Evolutionary conservation across 2,329 filamentous ascomycete genomes (phyloP), one percentile per base, ranked within the genome.

Genomic region (Trichocomaceae sp.): DNA sequence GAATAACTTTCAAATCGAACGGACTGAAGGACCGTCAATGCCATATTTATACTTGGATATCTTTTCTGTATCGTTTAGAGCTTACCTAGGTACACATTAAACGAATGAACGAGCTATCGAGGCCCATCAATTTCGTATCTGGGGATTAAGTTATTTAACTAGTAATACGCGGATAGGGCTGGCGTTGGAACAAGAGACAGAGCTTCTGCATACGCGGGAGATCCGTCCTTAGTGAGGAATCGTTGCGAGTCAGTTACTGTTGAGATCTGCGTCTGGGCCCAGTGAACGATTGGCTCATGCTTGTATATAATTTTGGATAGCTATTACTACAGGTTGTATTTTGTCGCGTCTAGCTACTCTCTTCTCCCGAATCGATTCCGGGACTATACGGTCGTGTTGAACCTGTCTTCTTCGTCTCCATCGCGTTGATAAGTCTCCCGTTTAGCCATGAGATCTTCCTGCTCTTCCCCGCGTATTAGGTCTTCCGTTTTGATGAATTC

Each of bases 311-410:
- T 29, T 29, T 31, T 31, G 19, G 31, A 35, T 35, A 35, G 15
- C 31, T 15, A 35, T 35, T 8, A 35, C 31, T 15, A 35, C 31
- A 35, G 2, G 26, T 8, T 35, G 2, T 35, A 35, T 35, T 35
- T 35, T 35, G 31, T 15, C 13, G 31, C 13, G 9, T 2, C 31
- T 15, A 35, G 31, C 12, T 35, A 35, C 31, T 15, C 31, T 10
- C 2, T 10, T 33, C 29, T 12, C 29, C 29, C 31, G 15, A 15
- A 35, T 35, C 31, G 31, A 19, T 45, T n/a, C 23, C 26, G 44
- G 23, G 31, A 13, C 59, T 71, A 78, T 39, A 78, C 72, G 31
- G 74, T 77, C n/a, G 69, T 75, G 62, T 78, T 78, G 58, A 66
- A 69, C 6, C 70, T 67, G 59, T 77, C 75, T 52, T 73, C 72